Conservation (phyloP, 176 grass and related monocot genomes). For the Oryza rufipogon region DNA sequence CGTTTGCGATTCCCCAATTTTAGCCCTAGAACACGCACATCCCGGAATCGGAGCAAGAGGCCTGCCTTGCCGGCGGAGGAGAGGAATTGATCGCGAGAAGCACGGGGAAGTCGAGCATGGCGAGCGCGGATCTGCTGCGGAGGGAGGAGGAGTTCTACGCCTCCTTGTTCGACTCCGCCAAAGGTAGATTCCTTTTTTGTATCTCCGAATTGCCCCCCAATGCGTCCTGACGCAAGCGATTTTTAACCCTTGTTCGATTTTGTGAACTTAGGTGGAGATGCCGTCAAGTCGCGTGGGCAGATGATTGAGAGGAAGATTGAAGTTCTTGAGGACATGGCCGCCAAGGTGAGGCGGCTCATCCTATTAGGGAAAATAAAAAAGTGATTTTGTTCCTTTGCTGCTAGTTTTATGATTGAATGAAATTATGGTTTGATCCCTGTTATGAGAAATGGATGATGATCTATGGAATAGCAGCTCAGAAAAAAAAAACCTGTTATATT, state of each 20-base stretch:
- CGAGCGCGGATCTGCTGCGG: conserved; percentile 68
- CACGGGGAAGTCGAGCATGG: conserved; percentile 43
- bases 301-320: conserved; percentile 89
- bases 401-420: background rate
- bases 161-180: conserved; percentile 68
- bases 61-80: background rate
- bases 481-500: too few species aligned
- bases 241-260: background rate
- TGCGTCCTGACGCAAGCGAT: background rate
- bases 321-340: conserved; percentile 70
- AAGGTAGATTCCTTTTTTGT: conserved; percentile 40
- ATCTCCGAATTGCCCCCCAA: background rate
- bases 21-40: background rate
- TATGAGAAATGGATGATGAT: background rate
- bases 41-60: too few species aligned
- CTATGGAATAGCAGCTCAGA: background rate
- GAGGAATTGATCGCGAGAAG: background rate
- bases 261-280: conserved; percentile 45
- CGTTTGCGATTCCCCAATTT: too few species aligned
- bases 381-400: background rate
- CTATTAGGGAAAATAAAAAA: background rate
- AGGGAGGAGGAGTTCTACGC: conserved; percentile 76
- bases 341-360: conserved; percentile 43
- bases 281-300: conserved; percentile 58
- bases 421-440: background rate